Evolutionary conservation across 768 basidiomycete genomes (phyloP).

Genomic region (Leccinum fibrillosum): DNA sequence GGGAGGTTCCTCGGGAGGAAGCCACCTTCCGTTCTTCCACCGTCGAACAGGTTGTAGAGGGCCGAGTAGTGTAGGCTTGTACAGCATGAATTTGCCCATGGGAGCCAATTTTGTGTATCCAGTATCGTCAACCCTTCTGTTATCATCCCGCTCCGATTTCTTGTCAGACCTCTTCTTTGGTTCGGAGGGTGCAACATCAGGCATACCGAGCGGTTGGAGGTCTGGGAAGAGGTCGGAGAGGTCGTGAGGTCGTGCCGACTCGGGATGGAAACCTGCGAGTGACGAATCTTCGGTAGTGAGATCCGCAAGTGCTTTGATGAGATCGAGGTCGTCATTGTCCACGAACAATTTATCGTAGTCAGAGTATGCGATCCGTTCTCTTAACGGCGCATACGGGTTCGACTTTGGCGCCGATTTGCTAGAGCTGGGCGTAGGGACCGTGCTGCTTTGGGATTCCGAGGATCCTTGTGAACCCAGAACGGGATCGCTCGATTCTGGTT

Average conservation of each 20-base stretch:
- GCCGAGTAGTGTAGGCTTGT: constrained; percentile 80
- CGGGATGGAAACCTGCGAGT: constrained; percentile 15
- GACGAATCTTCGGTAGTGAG: constrained; percentile 30
- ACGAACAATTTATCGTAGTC: constrained; percentile 49
- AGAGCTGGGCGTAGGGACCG: constrained; percentile 10
- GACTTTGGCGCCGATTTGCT: constrained; percentile 42
- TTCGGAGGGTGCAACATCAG: constrained; percentile 41
- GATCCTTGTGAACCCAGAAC: constrained; percentile 41
- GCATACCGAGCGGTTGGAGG: constrained; percentile 56
- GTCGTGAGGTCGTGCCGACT: constrained; percentile 39
- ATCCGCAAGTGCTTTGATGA: constrained; percentile 48
- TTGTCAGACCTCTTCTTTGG: constrained; percentile 53
- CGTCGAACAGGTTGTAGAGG: constrained; percentile 79
- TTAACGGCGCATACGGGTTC: constrained; percentile 52
- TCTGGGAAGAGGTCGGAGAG: constrained; percentile 82
- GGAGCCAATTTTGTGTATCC: constrained; percentile 74
- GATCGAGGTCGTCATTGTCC: constrained; percentile 47
- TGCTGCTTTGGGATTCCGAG: constrained; percentile 33
- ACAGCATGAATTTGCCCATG: constrained; percentile 72
- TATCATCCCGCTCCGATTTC: constrained; percentile 60
- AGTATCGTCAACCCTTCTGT: constrained; percentile 75
- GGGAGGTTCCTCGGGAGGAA: constrained; percentile 55
- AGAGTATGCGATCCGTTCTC: constrained; percentile 52
- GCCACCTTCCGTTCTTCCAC: constrained; percentile 63
- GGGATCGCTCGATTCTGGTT: constrained; percentile 55